These are phyloP conservation scores for Ulmus americana DNA, from an alignment of 331 rosid species.

Conservation along the genomic window DNA sequence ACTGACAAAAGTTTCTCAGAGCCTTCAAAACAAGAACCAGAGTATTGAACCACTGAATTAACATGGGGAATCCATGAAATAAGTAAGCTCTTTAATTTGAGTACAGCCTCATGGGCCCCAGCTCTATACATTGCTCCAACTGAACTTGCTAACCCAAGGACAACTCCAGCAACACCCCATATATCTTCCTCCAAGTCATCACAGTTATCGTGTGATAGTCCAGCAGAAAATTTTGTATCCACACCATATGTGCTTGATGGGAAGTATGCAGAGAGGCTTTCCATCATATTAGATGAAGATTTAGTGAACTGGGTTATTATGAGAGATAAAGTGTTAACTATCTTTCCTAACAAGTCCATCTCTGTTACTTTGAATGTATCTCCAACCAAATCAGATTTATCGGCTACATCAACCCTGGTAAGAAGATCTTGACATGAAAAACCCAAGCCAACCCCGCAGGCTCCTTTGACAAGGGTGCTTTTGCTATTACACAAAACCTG, in stretches of 20 bases:
- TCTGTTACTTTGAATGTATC: conserved; percentile 49
- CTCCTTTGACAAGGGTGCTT: conserved; percentile 89
- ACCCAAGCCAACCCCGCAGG: conserved; percentile 95
- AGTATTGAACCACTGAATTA: conserved; percentile 32
- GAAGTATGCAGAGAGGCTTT: conserved; percentile 49
- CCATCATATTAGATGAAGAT: conserved; percentile 49
- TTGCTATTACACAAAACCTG: conserved; percentile 66
- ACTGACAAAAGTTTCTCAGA: conserved; percentile 51
- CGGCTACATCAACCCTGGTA: conserved; percentile 56
- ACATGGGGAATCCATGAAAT: conserved; percentile 73
- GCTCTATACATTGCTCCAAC: conserved; percentile 67
- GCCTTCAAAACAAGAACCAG: conserved; percentile 28
- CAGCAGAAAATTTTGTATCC: conserved; percentile 30
- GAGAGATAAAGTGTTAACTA: conserved; percentile 50
- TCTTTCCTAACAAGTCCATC: conserved; percentile 50
- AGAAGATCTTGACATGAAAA: conserved; percentile 85
- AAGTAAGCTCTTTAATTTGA: conserved; percentile 60
- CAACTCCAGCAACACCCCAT: conserved; percentile 96
- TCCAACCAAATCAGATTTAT: conserved; percentile 35
- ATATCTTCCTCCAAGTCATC: conserved; percentile 71
- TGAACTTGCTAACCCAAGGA: conserved; percentile 79
- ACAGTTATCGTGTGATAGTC: conserved; percentile 34
- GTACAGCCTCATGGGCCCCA: conserved; percentile 58
- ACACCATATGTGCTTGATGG: conserved; percentile 33
- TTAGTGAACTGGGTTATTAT: conserved; percentile 47